Base-by-base conservation (phyloP, 2,329 filamentous ascomycete genomes). In the Sarocladium brachiariae region DNA sequence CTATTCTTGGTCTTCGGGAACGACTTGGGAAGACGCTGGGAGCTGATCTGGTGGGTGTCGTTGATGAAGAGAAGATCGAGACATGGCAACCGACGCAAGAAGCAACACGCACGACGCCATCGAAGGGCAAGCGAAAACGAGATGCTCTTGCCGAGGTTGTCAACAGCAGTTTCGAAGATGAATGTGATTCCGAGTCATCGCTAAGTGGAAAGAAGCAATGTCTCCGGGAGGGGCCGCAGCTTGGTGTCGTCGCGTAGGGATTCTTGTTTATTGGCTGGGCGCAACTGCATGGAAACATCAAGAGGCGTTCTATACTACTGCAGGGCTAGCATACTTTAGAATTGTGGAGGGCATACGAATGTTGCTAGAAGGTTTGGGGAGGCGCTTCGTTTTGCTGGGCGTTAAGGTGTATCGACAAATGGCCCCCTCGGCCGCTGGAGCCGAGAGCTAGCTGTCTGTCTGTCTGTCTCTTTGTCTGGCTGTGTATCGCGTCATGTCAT, bases 21-120 rank as follows among this genome's bases (percentile, higher is more conserved):
- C 71, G 78, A 5, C 65, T 82, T 0, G 76, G 75, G 34, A 70
- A 71, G 54, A 78, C 75, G 2, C 63, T 82, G 0, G 77, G 78
- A 7, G 61, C 64, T 16, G 75, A 78, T 3, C 56, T 80, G 11
- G 72, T 77, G 3, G 76, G 76, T 1, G 47, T 53, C 2, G 66
- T 71, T 46, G 64, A 73, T 48, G 52, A 58, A 1, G 59, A 65
- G 6, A 59, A 63, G 14, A 72, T 78, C 47, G 71, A 76, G 51
- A 74, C 70, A 1, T 77, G 71, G 66, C 68, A 72, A 49, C 61
- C 64, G 4, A 65, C 69, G 2, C 57, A 59, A 18, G 51, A 51
- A 61, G 33, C 61, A 64, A 25, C 58, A 14, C 53, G 61, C 7
- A 68, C 73, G 56, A 62, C 66, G 45, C 60, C 61, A 23, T 52